Evolutionary conservation across 2,329 filamentous ascomycete genomes (phyloP).

Genomic region (Colletotrichum sp.): DNA sequence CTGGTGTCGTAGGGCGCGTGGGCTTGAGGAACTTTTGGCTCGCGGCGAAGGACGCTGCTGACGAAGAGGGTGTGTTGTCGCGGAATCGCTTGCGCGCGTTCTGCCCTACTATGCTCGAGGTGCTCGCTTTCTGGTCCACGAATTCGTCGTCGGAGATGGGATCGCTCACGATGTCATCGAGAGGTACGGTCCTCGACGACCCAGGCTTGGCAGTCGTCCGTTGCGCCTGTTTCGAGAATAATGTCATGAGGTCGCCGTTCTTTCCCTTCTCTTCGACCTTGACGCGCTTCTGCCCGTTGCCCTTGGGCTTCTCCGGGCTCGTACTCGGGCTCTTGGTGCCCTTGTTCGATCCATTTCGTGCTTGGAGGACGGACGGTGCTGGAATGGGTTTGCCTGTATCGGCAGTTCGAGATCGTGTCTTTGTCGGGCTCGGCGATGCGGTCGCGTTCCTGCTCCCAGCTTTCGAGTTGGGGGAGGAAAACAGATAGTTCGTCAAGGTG

Average conservation of each 20-base stretch:
- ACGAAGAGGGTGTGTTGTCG: constrained; percentile 28
- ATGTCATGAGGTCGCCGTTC: constrained; percentile 59
- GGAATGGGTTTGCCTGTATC: neutral
- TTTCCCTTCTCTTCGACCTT: constrained; percentile 55
- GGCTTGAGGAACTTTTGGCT: constrained; percentile 60
- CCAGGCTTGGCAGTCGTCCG: constrained; percentile 32
- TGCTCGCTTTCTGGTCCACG: constrained; percentile 51
- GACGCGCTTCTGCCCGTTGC: constrained; percentile 31
- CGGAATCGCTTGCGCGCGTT: constrained; percentile 59
- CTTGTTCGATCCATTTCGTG: constrained; percentile 24
- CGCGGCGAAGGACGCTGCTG: constrained; percentile 26
- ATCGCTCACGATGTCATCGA: constrained; percentile 58
- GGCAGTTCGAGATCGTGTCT: constrained; percentile 20
- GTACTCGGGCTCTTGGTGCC: constrained; percentile 42
- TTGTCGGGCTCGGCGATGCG: constrained; percentile 46
- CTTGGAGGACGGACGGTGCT: constrained; percentile 24
- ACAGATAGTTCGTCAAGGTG: constrained; percentile 57
- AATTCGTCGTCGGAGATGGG: constrained; percentile 66
- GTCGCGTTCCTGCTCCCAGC: constrained; percentile 33
- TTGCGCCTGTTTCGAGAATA: constrained; percentile 67
- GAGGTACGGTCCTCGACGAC: constrained; percentile 31
- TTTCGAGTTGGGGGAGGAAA: constrained; percentile 54
- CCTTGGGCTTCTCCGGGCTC: constrained; percentile 54
- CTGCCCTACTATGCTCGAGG: constrained; percentile 59
- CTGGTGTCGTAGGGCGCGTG: constrained; percentile 32